A percentile compares a stretch with the other conserved stretches of the same genome.
Evolutionary conservation across 306 rosid genomes (phyloP).

Genomic region (Begonia fuchsioides): DNA sequence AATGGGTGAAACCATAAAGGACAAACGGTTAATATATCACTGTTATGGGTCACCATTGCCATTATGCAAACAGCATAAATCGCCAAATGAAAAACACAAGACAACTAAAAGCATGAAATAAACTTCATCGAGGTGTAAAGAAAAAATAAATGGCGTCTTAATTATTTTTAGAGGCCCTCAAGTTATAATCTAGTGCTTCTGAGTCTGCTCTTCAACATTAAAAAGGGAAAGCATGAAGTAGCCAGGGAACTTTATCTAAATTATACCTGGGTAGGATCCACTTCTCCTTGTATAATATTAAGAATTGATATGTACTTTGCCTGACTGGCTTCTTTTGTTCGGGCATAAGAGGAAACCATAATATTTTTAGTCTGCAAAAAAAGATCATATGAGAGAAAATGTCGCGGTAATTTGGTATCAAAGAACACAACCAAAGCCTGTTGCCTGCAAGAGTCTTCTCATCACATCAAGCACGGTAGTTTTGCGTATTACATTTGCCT

Average conservation of each 20-base stretch:
- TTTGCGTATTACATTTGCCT: slow-evolving; percentile 95
- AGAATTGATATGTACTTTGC: slow-evolving; percentile 95
- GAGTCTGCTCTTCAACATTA: too few species aligned
- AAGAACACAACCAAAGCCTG: slow-evolving; percentile 9
- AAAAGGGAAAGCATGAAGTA: too few species aligned
- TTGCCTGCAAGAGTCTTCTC: slow-evolving; percentile 97
- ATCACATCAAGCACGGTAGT: slow-evolving; percentile 97
- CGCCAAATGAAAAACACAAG: not conserved
- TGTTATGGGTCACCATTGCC: not conserved
- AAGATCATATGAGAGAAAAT: slow-evolving; percentile 13
- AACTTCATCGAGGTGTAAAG: too few species aligned
- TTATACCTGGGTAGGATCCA: slow-evolving; percentile 93
- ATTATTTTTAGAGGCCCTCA: too few species aligned
- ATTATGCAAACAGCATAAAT: slow-evolving; percentile 13
- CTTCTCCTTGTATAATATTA: slow-evolving; percentile 98
- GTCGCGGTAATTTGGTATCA: slow-evolving; percentile 3
- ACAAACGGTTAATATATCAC: too few species aligned
- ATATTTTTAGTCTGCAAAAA: slow-evolving; percentile 78
- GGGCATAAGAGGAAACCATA: slow-evolving; percentile 97
- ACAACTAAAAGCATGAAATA: too few species aligned
- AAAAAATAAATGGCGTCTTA: too few species aligned
- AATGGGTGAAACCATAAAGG: too few species aligned
- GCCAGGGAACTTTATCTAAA: not conserved
- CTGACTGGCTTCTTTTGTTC: slow-evolving; percentile 97
- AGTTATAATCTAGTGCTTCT: too few species aligned